Percentiles rank a stretch among this genome's conserved stretches.
These are phyloP conservation scores for Fusarium clavum DNA, from an alignment of 2,329 filamentous ascomycete genomes.

Conservation along the genomic window DNA sequence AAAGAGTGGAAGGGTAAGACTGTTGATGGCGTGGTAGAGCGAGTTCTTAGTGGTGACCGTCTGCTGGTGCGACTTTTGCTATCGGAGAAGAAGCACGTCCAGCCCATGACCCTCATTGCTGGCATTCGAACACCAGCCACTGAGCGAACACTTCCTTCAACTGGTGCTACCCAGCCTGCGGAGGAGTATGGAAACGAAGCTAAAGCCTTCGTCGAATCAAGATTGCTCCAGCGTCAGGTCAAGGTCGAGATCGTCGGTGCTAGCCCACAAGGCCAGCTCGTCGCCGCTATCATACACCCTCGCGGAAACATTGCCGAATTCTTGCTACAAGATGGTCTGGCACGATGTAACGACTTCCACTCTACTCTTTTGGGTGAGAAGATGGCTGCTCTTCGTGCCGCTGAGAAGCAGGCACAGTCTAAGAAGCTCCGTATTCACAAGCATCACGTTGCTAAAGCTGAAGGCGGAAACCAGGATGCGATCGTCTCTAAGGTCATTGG, in stretches of 20 bases:
- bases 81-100: conserved; percentile 84
- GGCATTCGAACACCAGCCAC: conserved; percentile 92
- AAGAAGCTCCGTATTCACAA: conserved; percentile 84
- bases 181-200: conserved; percentile 94
- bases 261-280: conserved; percentile 90
- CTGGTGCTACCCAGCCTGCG: conserved; percentile 82
- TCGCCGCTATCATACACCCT: conserved; percentile 88
- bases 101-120: conserved; percentile 89
- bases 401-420: conserved; percentile 86
- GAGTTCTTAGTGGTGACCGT: conserved; percentile 90
- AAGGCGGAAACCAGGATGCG: conserved; percentile 78
- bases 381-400: conserved; percentile 86
- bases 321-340: conserved; percentile 87
- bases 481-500: conserved; percentile 86
- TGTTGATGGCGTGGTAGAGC: conserved; percentile 88
- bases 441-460: conserved; percentile 78
- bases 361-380: conserved; percentile 89
- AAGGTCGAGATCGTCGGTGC: conserved; percentile 85
- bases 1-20: conserved; percentile 87
- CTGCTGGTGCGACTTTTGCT: conserved; percentile 85
- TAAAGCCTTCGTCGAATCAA: conserved; percentile 84
- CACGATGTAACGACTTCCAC: conserved; percentile 94
- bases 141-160: conserved; percentile 81
- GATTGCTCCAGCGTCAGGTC: conserved; percentile 87
- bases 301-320: conserved; percentile 93